Evolutionary conservation across 495 filamentous ascomycete species (phyloP).

Genomic region (Eremomyces bilateralis): DNA sequence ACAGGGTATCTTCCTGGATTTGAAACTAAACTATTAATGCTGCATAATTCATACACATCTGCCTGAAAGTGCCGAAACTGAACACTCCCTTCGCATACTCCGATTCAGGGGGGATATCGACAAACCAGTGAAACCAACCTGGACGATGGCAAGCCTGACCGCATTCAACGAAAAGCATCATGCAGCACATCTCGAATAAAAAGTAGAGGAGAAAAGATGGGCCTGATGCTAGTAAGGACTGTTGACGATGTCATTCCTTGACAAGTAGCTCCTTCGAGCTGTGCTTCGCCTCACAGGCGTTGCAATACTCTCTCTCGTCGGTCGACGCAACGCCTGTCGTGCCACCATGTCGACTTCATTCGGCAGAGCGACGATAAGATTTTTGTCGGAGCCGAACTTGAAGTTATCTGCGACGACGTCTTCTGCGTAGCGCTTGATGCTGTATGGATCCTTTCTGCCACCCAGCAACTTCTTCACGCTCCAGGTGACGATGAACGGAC

Average conservation of each 20-base stretch:
- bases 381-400: constrained; percentile 89
- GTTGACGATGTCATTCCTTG: constrained; percentile 61
- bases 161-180: no score
- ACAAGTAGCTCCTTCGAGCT: constrained; percentile 31
- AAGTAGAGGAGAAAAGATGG: neutral
- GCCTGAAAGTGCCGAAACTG: no score
- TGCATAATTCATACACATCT: no score
- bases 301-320: constrained; percentile 81
- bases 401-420: constrained; percentile 98
- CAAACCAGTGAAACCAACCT: no score
- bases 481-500: constrained; percentile 95
- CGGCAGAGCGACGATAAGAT: constrained; percentile 87
- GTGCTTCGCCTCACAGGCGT: constrained; percentile 31
- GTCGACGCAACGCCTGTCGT: constrained; percentile 60
- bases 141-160: no score
- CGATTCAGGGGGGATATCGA: no score
- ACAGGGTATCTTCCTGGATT: no score
- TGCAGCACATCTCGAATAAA: no score
- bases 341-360: constrained; percentile 97
- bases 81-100: no score
- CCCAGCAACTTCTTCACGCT: constrained; percentile 67
- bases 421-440: constrained; percentile 87
- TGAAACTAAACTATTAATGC: no score
- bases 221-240: constrained; percentile 73
- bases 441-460: constrained; percentile 68